Evolutionary conservation across 139 green algal genomes (phyloP), one percentile per base, ranked within the genome.

Genomic region (Chlamydomonas applanata): DNA sequence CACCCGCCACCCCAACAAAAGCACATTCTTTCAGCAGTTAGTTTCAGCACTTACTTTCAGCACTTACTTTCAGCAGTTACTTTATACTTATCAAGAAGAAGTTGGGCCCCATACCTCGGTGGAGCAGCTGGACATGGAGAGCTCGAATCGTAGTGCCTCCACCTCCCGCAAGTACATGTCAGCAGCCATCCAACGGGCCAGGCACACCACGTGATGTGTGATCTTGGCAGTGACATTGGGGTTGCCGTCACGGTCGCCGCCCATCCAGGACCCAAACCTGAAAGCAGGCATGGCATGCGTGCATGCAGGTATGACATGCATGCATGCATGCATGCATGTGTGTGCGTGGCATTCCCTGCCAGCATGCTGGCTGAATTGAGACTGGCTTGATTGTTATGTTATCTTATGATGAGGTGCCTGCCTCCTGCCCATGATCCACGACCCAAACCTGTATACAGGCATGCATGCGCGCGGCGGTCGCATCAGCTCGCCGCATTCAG

Each of bases 221-320:
- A 93, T 87, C 72, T 88, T 83, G 45, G 90, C 78, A 2, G 90
- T 97, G 17, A 98, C 94, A 78, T 94, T 94, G 67, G 95, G 94
- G 88, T 98, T 98, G 62, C 94, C 78, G 71, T 87, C 82, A 0
- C 94, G 79, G 83, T 98, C 95, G 20, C 95, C 95, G 14, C 95
- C 95, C 95, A 99, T 99, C 95, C 95, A 99, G 45, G 82, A 89
- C 35, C 84, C 82, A 73, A 95, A 96, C n/a, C 78, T 82, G n/a
- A 49, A 7, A 49, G 40, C 40, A 49, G 40, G 7, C 40, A 49
- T 49, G n/a, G 40, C 40, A 20, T 83, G 83, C 9, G 76, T 76
- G 57, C 72, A 49, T 57, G 65, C 46, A 0, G 11, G 19, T 17
- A 52, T 24, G 69, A n/a, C n/a, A 49, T 19, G 40, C 40, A 49